These are phyloP conservation scores for Prototheca cutis DNA, from an alignment of 163 green algal genomes.

Conservation along the genomic window DNA sequence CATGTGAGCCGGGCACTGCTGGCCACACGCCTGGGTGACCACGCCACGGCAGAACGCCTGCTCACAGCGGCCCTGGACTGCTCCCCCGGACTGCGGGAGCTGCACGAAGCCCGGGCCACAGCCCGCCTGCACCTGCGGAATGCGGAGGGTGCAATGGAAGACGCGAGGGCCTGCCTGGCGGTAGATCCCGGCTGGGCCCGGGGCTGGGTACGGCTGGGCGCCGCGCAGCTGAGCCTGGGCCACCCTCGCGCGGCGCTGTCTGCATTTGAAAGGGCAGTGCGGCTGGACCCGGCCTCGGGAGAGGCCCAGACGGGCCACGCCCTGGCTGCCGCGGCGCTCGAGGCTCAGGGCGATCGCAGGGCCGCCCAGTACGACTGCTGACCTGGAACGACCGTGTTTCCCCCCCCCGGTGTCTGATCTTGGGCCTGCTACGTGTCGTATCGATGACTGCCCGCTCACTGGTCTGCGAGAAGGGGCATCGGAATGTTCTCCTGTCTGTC, in stretches of 20 bases:
- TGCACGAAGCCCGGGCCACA: slow-evolving; percentile 4
- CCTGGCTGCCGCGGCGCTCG: slow-evolving; percentile 8
- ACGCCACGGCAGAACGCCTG: not conserved
- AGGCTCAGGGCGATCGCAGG: too few relatives aligned
- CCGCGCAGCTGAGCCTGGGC: slow-evolving; percentile 18
- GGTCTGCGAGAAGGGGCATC: too few relatives aligned
- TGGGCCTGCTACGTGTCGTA: too few relatives aligned
- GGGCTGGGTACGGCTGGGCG: slow-evolving; percentile 23
- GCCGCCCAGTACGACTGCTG: too few relatives aligned
- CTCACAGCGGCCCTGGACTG: slow-evolving; percentile 1
- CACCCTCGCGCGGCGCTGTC: slow-evolving; percentile 7
- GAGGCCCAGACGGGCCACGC: slow-evolving; percentile 12
- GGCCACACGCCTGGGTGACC: not conserved
- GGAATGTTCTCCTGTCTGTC: too few relatives aligned
- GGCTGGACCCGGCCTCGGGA: not conserved
- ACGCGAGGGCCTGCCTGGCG: slow-evolving; percentile 16
- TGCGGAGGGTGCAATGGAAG: slow-evolving; percentile 12
- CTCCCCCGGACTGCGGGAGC: slow-evolving; percentile 1
- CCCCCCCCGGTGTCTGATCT: too few relatives aligned
- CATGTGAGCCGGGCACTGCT: not conserved
- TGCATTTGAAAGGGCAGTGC: slow-evolving; percentile 11
- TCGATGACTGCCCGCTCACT: too few relatives aligned
- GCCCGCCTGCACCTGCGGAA: slow-evolving; percentile 5
- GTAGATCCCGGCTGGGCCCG: slow-evolving; percentile 17
- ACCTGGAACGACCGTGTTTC: too few relatives aligned